A percentile compares a stretch with the other conserved stretches of the same genome.
Conservation (phyloP, 139 green algal species). For the Chlorella sp. region DNA sequence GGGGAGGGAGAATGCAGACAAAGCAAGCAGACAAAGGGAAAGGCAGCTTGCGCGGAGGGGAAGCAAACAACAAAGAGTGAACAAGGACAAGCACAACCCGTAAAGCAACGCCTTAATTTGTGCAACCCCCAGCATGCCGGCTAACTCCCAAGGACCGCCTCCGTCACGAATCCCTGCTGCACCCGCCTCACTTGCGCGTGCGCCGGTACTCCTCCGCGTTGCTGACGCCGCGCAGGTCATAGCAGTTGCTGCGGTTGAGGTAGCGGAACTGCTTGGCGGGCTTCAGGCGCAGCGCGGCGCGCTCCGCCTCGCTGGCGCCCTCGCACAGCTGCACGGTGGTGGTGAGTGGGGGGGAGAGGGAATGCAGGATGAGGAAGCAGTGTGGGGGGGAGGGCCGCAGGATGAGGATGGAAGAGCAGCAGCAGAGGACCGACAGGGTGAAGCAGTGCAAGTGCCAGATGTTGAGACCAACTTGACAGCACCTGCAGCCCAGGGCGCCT, state of each 20-base stretch:
- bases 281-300: constrained; percentile 67
- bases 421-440: neutral
- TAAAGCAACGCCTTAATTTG: no score
- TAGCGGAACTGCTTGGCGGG: constrained; percentile 83
- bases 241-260: constrained; percentile 91
- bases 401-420: neutral
- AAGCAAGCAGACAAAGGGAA: no score
- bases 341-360: neutral
- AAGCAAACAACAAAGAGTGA: no score
- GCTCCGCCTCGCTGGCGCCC: constrained; percentile 81
- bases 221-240: constrained; percentile 81
- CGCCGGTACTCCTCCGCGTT: constrained; percentile 93
- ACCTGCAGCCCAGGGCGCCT: no score
- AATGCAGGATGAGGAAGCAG: neutral
- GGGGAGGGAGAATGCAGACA: no score
- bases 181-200: constrained; percentile 59
- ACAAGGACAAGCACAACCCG: no score
- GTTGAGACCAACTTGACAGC: no score
- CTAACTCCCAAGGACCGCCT: no score
- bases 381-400: no score
- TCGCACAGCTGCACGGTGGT: constrained; percentile 82
- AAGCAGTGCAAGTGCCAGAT: neutral
- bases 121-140: no score
- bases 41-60: no score
- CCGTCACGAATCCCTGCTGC: no score